Percentiles rank a stretch among this genome's conserved stretches.
Evolutionary conservation across 1,139 yeast genomes (phyloP).

Genomic region (Blastobotrys raffinosifermentans): DNA sequence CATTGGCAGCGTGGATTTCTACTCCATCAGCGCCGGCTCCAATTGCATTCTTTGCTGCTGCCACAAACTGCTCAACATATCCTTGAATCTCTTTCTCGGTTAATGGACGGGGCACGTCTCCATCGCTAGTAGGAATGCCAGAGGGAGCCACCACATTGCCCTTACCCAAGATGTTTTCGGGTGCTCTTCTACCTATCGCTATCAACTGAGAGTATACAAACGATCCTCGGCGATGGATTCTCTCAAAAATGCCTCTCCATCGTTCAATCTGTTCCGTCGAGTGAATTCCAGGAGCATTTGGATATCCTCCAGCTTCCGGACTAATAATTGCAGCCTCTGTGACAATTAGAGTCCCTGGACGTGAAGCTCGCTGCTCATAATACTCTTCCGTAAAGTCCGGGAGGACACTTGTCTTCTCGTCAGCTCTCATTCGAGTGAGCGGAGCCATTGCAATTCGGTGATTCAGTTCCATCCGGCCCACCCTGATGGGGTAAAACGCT

Average conservation of each 20-base stretch:
- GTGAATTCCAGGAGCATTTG: conserved; percentile 40
- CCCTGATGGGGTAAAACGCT: conserved; percentile 28
- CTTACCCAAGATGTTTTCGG: conserved; percentile 15
- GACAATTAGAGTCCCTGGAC: conserved; percentile 46
- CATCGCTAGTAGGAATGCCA: conserved; percentile 32
- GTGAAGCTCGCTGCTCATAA: conserved; percentile 47
- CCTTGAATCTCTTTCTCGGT: conserved; percentile 39
- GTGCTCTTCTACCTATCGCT: conserved; percentile 38
- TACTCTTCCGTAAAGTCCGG: conserved; percentile 44
- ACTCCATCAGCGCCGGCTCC: conserved; percentile 63
- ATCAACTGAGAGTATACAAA: conserved; percentile 37
- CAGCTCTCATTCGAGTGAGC: conserved; percentile 44
- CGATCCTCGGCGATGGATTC: conserved; percentile 36
- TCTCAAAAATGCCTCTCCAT: conserved; percentile 35
- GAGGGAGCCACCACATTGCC: conserved; percentile 29
- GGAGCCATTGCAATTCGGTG: conserved; percentile 51
- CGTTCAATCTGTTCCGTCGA: conserved; percentile 37
- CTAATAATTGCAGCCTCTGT: conserved; percentile 42
- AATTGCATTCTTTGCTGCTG: conserved; percentile 43
- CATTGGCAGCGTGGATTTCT: conserved; percentile 68
- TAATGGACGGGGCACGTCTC: conserved; percentile 33
- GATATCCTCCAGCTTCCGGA: conserved; percentile 30
- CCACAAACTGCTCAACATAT: conserved; percentile 32
- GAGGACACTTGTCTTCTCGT: conserved; percentile 33
- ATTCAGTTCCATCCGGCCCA: conserved; percentile 25